Evolutionary conservation across 176 grass and related monocot genomes (phyloP), one percentile per base, ranked within the genome.

Genomic region (Phoenix roebelenii): DNA sequence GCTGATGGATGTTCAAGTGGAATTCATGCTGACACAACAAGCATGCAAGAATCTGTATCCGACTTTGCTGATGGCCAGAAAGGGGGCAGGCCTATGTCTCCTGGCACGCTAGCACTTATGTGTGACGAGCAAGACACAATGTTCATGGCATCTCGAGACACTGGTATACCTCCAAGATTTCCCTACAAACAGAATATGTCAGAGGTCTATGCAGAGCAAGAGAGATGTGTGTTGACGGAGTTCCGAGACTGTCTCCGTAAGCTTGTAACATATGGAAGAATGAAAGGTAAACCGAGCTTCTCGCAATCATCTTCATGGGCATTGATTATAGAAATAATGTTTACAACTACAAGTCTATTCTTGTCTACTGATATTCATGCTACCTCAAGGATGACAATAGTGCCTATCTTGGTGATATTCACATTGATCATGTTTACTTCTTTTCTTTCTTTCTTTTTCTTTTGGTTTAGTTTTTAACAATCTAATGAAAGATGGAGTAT

Each of bases 111-210:
- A 70, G 84, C 84, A 32, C 63, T 98, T 51, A 81, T 92, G 88
- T 98, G 93, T 67, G 79, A 98, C 30, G 93, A 98, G 69, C 68
- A 78, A 72, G 84, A 92, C 58, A 66, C 81, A 28, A 68, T 89
- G 60, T 89, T 92, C 69, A 79, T 64, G 5, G 64, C 69, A 20
- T 71, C 82, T 24, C 76, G 77, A 74, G 76, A 59, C 74, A 69
- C 52, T 55, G 75, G 52, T 74, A 9, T 60, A 55, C 56, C 67
- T 30, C 64, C 71, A 50, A 55, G 63, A 69, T 28, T 52, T 49
- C 48, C 60, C 60, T 54, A 57, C 60, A 79, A 85, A 4, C 64
- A 83, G 60, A 85, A 76, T 62, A 67, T 55, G 9, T 75, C 87
- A 25, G 79, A 83, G 75, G 22, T 83, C 18, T 85, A 81, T 61